A percentile compares a stretch with the other conserved stretches of the same genome.
phyloP scores from a whole-genome alignment of 768 basidiomycete species.

The Cytidiella melzeri region DNA sequence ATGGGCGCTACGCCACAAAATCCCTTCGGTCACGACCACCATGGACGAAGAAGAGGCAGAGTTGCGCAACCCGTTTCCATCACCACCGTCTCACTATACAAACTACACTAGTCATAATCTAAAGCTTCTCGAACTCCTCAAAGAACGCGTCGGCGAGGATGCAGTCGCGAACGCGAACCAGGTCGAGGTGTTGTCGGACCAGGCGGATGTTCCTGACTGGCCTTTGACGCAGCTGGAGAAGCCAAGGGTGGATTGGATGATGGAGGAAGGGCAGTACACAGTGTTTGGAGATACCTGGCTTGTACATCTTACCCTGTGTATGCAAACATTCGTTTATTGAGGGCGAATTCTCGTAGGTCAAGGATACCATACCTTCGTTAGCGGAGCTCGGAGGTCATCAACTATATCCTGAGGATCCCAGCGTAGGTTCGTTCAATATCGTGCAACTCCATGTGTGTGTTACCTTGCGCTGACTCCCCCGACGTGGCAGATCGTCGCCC shows the following conservation, averaged over 20 bases:
- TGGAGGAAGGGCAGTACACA: conserved; percentile 76
- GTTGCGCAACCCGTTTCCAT: conserved; percentile 83
- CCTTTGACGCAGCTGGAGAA: conserved; percentile 71
- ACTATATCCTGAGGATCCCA: conserved; percentile 70
- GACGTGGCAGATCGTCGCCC: conserved; percentile 60
- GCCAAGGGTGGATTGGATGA: conserved; percentile 86
- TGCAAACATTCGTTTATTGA: background rate
- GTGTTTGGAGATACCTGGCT: conserved; percentile 89
- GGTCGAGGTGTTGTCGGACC: conserved; percentile 60
- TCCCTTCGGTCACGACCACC: background rate
- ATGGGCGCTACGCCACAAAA: background rate
- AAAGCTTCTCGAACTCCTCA: conserved; percentile 55
- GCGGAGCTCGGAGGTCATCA: conserved; percentile 76
- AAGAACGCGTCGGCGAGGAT: conserved; percentile 40
- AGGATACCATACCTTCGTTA: conserved; percentile 78
- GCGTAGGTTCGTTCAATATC: conserved; percentile 42
- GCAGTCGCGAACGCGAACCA: conserved; percentile 43
- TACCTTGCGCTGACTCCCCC: no score
- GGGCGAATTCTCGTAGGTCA: conserved; percentile 51
- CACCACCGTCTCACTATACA: conserved; percentile 79
- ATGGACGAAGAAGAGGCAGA: conserved; percentile 72
- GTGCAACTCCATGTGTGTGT: conserved; percentile 1
- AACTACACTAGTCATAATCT: conserved; percentile 75
- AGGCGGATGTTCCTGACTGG: conserved; percentile 74
- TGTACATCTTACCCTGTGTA: conserved; percentile 41